phyloP scores from a whole-genome alignment of 805 yeast species.

The Monosporozyma aerobia region DNA sequence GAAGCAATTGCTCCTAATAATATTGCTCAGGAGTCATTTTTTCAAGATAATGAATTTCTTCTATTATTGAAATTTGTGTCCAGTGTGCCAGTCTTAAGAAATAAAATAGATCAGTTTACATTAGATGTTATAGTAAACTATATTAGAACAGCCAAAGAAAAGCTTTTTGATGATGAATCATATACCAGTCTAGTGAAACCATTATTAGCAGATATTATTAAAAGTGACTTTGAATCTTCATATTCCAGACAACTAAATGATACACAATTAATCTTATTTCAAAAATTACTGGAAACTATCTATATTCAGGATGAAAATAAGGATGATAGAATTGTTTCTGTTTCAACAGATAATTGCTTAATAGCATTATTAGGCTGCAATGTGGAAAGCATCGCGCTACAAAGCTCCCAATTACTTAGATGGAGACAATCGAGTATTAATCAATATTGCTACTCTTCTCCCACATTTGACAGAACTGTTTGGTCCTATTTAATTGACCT shows the following conservation, averaged over 20 bases:
- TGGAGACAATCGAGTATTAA: conserved; percentile 43
- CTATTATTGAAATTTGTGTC: conserved; percentile 7
- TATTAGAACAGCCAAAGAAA: conserved; percentile 4
- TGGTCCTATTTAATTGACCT: conserved; percentile 42
- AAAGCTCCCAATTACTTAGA: conserved; percentile 30
- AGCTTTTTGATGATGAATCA: conserved; percentile 7
- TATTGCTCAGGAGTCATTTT: neutral
- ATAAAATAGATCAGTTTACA: conserved; percentile 10
- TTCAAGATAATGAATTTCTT: conserved; percentile 4
- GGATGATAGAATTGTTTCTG: neutral
- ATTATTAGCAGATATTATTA: conserved; percentile 2
- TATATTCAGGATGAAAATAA: conserved; percentile 23
- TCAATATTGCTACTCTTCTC: conserved; percentile 9
- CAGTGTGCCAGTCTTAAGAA: conserved; percentile 7
- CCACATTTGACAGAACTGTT: conserved; percentile 23
- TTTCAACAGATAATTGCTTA: conserved; percentile 10
- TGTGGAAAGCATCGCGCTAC: conserved; percentile 10
- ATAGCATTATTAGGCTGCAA: conserved; percentile 16
- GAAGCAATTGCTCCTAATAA: neutral
- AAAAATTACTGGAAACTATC: conserved; percentile 33
- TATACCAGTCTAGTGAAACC: conserved; percentile 2
- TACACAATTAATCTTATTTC: conserved; percentile 9
- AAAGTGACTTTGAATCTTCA: neutral
- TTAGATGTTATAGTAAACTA: conserved; percentile 3
- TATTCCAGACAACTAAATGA: conserved; percentile 4